Percentiles rank a stretch among this genome's conserved stretches.
phyloP scores from a whole-genome alignment of 1,284 basidiomycete genomes.

The Puccinia horiana region DNA sequence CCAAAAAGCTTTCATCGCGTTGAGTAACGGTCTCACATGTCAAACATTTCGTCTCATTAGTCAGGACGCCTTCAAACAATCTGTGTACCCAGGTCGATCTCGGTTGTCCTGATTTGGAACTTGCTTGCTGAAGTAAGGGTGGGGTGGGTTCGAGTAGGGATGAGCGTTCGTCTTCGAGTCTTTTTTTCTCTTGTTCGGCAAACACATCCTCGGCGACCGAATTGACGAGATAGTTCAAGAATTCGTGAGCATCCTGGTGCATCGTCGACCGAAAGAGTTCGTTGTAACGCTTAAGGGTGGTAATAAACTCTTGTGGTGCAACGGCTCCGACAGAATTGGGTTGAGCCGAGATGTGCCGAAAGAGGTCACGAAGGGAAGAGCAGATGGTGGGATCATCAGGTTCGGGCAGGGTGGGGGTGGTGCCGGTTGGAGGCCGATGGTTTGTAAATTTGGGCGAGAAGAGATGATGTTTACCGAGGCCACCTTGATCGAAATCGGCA shows the following conservation, averaged over 20 bases:
- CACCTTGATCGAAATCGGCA: conserved; percentile 46
- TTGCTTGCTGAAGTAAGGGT: conserved; percentile 54
- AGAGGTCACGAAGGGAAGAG: conserved; percentile 86
- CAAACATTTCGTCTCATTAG: conserved; percentile 93
- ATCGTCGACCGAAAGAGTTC: conserved; percentile 79
- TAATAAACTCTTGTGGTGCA: conserved; percentile 81
- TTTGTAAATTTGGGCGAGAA: neutral
- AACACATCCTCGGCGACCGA: conserved; percentile 85
- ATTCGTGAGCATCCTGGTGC: conserved; percentile 70
- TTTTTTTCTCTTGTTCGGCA: conserved; percentile 39
- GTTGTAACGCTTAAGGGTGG: conserved; percentile 84
- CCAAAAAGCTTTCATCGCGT: conserved; percentile 68
- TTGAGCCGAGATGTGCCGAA: conserved; percentile 70
- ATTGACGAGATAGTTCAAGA: conserved; percentile 91
- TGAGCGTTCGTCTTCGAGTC: conserved; percentile 8
- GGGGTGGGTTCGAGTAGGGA: conserved; percentile 43
- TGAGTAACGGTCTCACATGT: conserved; percentile 97
- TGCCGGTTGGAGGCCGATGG: neutral
- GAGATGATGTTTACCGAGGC: conserved; percentile 19
- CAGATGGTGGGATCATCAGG: conserved; percentile 68
- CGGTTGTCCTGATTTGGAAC: conserved; percentile 56
- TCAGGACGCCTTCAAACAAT: conserved; percentile 87
- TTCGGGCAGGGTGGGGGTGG: neutral
- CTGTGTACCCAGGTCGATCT: conserved; percentile 80
- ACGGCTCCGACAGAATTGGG: conserved; percentile 70